Evolutionary conservation across 2,329 filamentous ascomycete genomes (phyloP).

Genomic region (Claviceps monticola): DNA sequence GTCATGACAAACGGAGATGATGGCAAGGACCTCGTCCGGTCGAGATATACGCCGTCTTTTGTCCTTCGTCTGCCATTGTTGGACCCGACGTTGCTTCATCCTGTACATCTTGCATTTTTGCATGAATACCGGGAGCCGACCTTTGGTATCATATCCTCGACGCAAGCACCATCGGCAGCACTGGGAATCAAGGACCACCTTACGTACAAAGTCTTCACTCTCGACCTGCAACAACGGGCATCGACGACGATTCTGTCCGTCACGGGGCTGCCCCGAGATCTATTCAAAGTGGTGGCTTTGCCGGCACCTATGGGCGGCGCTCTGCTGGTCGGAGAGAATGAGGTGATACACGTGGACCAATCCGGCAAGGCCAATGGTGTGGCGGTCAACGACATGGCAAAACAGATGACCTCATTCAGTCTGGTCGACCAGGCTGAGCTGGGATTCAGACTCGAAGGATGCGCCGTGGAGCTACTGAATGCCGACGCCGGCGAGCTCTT

Average conservation of each 20-base stretch:
- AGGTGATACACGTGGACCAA: constrained; percentile 90
- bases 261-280: constrained; percentile 69
- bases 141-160: constrained; percentile 83
- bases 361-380: constrained; percentile 87
- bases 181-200: constrained; percentile 76
- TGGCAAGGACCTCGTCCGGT: constrained; percentile 15
- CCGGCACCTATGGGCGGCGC: constrained; percentile 81
- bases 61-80: constrained; percentile 80
- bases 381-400: constrained; percentile 82
- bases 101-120: constrained; percentile 82
- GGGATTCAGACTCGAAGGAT: constrained; percentile 67
- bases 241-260: constrained; percentile 89
- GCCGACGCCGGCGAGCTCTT: constrained; percentile 70
- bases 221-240: constrained; percentile 84
- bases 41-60: constrained; percentile 81
- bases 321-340: constrained; percentile 74
- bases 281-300: constrained; percentile 69
- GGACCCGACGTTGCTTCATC: constrained; percentile 75
- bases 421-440: constrained; percentile 78
- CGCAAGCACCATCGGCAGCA: constrained; percentile 56
- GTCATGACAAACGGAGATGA: constrained; percentile 21
- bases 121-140: constrained; percentile 97
- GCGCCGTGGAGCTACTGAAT: constrained; percentile 62
- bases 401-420: constrained; percentile 66
- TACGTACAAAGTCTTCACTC: constrained; percentile 85